These are phyloP conservation scores for Begonia peltatifolia DNA, from an alignment of 306 rosid species.

Conservation along the genomic window DNA sequence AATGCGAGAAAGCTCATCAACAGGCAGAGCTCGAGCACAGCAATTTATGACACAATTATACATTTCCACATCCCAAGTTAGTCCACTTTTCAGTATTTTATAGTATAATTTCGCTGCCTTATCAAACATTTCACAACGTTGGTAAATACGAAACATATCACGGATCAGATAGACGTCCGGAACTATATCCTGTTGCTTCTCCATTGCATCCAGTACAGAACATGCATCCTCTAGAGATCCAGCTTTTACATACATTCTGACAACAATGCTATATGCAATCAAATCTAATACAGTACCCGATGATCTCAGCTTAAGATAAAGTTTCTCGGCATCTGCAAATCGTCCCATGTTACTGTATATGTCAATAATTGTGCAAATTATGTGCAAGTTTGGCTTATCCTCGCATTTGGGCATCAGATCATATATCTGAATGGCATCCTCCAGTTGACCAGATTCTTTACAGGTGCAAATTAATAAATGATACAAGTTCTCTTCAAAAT, in stretches of 20 bases:
- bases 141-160: slow-evolving; percentile 76
- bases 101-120: slow-evolving; percentile 47
- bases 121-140: slow-evolving; percentile 43
- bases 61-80: slow-evolving; percentile 65
- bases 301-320: slow-evolving; percentile 51
- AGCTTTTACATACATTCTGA: slow-evolving; percentile 72
- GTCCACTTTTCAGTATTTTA: slow-evolving; percentile 44
- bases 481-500: slow-evolving; percentile 62
- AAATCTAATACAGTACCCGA: slow-evolving; percentile 45
- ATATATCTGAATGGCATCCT: slow-evolving; percentile 58
- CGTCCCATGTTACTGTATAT: slow-evolving; percentile 46
- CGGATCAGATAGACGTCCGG: slow-evolving; percentile 55
- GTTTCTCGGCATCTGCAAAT: slow-evolving; percentile 47
- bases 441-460: slow-evolving; percentile 55
- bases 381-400: slow-evolving; percentile 57
- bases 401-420: slow-evolving; percentile 27
- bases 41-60: slow-evolving; percentile 73
- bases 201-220: slow-evolving; percentile 51
- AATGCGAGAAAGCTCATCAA: slow-evolving; percentile 74
- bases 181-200: slow-evolving; percentile 37
- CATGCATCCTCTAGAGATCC: slow-evolving; percentile 72
- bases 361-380: slow-evolving; percentile 75
- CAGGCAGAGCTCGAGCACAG: slow-evolving; percentile 68
- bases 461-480: slow-evolving; percentile 82
- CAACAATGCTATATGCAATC: slow-evolving; percentile 62